These are phyloP conservation scores for Thielaviopsis populi DNA, from an alignment of 2,329 filamentous ascomycete genomes.

Conservation along the genomic window DNA sequence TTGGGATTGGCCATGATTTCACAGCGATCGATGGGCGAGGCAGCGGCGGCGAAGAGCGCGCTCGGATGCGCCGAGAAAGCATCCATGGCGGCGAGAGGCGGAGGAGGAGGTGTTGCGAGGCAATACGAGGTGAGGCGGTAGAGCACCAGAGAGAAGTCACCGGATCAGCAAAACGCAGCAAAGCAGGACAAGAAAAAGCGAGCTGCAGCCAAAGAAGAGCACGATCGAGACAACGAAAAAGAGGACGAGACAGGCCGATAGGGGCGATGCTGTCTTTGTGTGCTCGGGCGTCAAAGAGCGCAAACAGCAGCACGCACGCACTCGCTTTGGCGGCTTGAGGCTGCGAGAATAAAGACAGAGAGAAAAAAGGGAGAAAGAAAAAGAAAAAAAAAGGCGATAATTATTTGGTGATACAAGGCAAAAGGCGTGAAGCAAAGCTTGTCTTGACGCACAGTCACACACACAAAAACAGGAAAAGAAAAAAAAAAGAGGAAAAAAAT, in stretches of 20 bases:
- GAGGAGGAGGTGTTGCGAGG: too few species aligned
- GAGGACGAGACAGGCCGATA: neutral
- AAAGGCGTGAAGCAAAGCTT: neutral
- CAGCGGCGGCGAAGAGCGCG: slow-evolving; percentile 7
- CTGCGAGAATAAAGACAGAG: neutral
- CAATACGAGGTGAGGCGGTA: neutral
- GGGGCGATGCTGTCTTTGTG: neutral
- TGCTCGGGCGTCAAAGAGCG: neutral
- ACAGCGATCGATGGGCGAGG: slow-evolving; percentile 15
- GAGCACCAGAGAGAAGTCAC: neutral
- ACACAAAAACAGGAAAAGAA: neutral
- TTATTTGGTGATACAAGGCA: neutral
- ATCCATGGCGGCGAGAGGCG: slow-evolving; percentile 19
- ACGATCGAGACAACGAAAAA: neutral
- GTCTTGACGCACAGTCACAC: neutral
- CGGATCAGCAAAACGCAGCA: neutral
- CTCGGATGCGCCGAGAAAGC: slow-evolving; percentile 19
- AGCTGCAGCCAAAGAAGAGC: neutral
- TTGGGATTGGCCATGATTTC: slow-evolving; percentile 17
- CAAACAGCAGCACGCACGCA: neutral
- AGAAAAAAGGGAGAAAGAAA: neutral
- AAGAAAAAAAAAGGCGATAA: neutral
- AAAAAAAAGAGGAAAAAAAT: neutral
- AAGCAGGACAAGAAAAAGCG: neutral
- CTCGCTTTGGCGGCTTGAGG: neutral